phyloP scores from a whole-genome alignment of 106 monocot species.

The Triglochin maritima region DNA sequence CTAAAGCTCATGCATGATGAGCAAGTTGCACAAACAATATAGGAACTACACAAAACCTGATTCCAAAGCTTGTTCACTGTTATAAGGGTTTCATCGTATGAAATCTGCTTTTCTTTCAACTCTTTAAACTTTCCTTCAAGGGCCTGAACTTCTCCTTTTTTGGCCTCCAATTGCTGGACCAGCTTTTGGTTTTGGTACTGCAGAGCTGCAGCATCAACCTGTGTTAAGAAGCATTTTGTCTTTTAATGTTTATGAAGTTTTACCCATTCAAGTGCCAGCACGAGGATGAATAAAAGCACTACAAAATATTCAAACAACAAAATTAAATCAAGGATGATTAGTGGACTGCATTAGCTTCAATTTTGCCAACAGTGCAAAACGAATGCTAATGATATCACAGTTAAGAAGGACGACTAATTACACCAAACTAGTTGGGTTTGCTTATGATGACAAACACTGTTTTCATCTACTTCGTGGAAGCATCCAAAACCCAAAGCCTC shows the following conservation, averaged over 20 bases:
- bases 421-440: too few relatives aligned
- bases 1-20: too few relatives aligned
- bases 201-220: constrained; percentile 84
- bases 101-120: constrained; percentile 47
- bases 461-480: too few relatives aligned
- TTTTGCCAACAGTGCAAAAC: too few relatives aligned
- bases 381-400: too few relatives aligned
- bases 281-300: neutral
- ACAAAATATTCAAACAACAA: too few relatives aligned
- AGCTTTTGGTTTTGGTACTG: constrained; percentile 88
- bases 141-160: constrained; percentile 56
- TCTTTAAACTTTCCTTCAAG: constrained; percentile 65
- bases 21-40: too few relatives aligned
- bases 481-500: too few relatives aligned
- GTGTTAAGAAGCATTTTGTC: constrained; percentile 1
- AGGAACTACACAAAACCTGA: constrained; percentile 34
- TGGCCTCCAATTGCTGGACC: constrained; percentile 80
- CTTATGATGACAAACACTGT: too few relatives aligned
- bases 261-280: neutral
- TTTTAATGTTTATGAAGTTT: neutral
- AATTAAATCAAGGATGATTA: too few relatives aligned
- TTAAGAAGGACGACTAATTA: too few relatives aligned
- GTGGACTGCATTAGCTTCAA: too few relatives aligned
- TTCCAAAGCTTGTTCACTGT: constrained; percentile 86
- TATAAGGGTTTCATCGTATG: constrained; percentile 68